A percentile compares a stretch with the other conserved stretches of the same genome.
Conservation (phyloP, 176 grass and related monocot species). For the Oryza glaberrima region DNA sequence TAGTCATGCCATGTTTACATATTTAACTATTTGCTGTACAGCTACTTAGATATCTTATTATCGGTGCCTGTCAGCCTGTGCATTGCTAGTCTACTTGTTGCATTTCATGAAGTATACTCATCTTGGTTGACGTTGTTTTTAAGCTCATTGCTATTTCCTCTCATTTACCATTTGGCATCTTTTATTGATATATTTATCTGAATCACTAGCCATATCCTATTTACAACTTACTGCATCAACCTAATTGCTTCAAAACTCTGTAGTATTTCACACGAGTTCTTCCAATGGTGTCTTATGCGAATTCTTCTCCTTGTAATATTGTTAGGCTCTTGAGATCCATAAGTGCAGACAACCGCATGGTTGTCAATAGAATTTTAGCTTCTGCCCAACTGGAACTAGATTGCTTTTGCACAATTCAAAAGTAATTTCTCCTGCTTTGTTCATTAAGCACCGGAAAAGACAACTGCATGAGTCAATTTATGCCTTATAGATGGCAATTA, state of each 20-base stretch:
- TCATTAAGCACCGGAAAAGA: neutral
- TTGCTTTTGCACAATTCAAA: constrained; percentile 23
- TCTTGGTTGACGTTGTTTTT: constrained; percentile 11
- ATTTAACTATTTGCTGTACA: neutral
- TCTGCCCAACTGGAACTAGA: constrained; percentile 23
- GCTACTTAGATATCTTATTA: neutral
- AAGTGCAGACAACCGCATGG: constrained; percentile 7
- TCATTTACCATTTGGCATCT: neutral
- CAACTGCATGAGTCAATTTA: neutral
- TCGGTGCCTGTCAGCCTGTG: neutral
- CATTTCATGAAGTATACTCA: constrained; percentile 22
- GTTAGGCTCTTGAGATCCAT: neutral
- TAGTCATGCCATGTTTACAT: constrained; percentile 1
- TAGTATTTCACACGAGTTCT: constrained; percentile 12
- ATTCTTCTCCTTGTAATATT: neutral
- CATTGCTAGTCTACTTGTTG: neutral
- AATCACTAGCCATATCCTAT: constrained; percentile 5
- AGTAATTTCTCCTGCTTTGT: neutral
- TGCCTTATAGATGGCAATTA: constrained; percentile 15
- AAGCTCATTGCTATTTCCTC: constrained; percentile 1
- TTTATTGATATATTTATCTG: constrained; percentile 4
- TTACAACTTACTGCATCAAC: constrained; percentile 23
- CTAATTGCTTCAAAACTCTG: constrained; percentile 13
- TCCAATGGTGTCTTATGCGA: neutral
- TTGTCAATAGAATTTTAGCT: neutral